Percentiles rank a stretch among this genome's conserved stretches.
Conservation (phyloP, 2,329 filamentous ascomycete species). For the Talaromyces sp. region DNA sequence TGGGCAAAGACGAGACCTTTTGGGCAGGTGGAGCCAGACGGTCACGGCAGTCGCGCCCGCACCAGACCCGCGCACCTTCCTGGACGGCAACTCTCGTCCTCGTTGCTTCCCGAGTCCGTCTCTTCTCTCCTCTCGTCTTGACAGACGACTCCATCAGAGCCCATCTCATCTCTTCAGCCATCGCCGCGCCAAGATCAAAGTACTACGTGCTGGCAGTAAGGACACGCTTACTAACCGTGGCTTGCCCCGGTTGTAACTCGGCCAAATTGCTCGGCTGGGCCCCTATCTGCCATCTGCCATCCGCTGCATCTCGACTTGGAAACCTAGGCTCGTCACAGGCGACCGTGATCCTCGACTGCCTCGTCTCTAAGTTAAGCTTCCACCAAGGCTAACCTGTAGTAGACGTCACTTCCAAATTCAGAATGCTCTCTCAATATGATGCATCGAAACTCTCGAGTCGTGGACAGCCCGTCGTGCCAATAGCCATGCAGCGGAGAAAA, state of each 20-base stretch:
- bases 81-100: not conserved
- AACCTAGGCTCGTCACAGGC: not conserved
- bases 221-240: not conserved
- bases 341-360: not conserved
- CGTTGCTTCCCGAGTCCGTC: not conserved
- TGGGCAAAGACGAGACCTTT: not conserved
- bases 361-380: not conserved
- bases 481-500: slow-evolving; percentile 12
- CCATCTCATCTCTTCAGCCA: not conserved
- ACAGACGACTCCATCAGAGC: no score
- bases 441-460: not conserved
- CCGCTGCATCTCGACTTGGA: not conserved
- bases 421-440: not conserved
- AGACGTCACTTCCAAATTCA: not conserved
- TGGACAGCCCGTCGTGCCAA: not conserved
- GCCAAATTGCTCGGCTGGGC: not conserved
- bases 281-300: not conserved
- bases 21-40: not conserved
- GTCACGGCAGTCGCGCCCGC: not conserved
- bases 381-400: not conserved
- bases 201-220: not conserved
- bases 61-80: not conserved
- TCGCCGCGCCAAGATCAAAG: not conserved
- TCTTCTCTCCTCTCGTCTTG: no score
- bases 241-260: not conserved